phyloP scores from a whole-genome alignment of 495 filamentous ascomycete genomes.

The Talaromyces nanjingensis region DNA sequence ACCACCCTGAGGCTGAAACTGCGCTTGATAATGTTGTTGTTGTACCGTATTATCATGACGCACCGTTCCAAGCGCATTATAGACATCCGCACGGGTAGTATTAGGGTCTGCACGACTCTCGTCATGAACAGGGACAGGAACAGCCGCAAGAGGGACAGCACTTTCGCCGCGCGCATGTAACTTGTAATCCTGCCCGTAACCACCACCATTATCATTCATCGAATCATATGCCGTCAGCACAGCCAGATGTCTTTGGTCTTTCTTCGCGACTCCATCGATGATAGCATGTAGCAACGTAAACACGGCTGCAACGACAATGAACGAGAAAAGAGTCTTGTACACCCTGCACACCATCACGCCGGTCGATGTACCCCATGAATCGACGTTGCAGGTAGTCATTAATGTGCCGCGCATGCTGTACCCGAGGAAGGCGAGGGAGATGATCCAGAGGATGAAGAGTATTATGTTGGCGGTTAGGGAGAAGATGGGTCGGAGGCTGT shows the following conservation, averaged over 20 bases:
- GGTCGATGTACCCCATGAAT: constrained; percentile 49
- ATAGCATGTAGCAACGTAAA: constrained; percentile 39
- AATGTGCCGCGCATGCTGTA: constrained; percentile 53
- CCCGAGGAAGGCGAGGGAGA: constrained; percentile 48
- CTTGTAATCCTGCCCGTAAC: constrained; percentile 33
- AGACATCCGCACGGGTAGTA: constrained; percentile 2
- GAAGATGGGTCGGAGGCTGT: constrained; percentile 48
- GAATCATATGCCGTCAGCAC: constrained; percentile 15
- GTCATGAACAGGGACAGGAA: background rate
- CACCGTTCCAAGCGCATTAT: constrained; percentile 8
- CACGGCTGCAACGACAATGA: constrained; percentile 45
- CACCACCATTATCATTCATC: constrained; percentile 35
- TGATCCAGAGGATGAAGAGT: constrained; percentile 48
- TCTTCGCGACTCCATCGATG: constrained; percentile 44
- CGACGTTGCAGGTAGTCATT: constrained; percentile 45
- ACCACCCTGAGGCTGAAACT: background rate
- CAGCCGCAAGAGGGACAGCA: constrained; percentile 6
- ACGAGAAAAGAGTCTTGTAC: constrained; percentile 63
- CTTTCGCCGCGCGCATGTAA: constrained; percentile 22
- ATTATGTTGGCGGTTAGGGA: constrained; percentile 46
- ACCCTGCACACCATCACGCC: constrained; percentile 54
- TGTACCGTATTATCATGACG: background rate
- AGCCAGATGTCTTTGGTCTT: constrained; percentile 14
- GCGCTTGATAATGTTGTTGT: background rate
- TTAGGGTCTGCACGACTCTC: background rate